These are phyloP conservation scores for Kuraishia piskuri DNA, from an alignment of 805 yeast species.

Conservation along the genomic window DNA sequence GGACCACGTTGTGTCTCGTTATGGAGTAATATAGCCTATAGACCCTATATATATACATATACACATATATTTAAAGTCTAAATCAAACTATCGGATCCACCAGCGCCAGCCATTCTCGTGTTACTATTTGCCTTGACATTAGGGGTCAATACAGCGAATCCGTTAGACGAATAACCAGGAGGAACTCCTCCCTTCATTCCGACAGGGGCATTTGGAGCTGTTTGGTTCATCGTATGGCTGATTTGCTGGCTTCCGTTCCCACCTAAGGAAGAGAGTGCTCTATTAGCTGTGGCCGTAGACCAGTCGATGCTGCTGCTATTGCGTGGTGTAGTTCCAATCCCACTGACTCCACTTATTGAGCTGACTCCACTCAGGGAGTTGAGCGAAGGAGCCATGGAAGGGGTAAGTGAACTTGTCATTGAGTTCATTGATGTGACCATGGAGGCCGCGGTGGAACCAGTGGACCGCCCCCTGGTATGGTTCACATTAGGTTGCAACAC, in stretches of 20 bases:
- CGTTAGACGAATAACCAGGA: not conserved
- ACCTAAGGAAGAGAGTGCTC: not conserved
- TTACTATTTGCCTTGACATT: not conserved
- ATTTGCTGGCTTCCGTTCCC: slow-evolving; percentile 2
- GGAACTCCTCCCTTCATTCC: not conserved
- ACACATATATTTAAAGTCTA: not conserved
- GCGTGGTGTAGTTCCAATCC: not conserved
- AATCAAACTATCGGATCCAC: slow-evolving; percentile 1
- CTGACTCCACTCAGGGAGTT: not conserved
- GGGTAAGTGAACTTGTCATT: not conserved
- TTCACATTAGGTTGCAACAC: not conserved
- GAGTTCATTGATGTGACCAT: too few relatives aligned
- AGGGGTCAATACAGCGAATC: not conserved
- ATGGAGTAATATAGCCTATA: not conserved
- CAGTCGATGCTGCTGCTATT: not conserved
- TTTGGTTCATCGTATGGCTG: not conserved
- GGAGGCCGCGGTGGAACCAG: not conserved
- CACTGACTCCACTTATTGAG: not conserved
- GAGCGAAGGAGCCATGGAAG: not conserved
- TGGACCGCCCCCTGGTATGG: not conserved
- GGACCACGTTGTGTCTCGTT: too few relatives aligned
- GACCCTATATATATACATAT: not conserved
- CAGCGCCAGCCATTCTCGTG: not conserved
- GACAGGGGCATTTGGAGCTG: not conserved
- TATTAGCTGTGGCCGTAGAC: not conserved